Evolutionary conservation across 208 protist genomes (phyloP), one percentile per base, ranked within the genome.

Genomic region (Leishmania mexicana): DNA sequence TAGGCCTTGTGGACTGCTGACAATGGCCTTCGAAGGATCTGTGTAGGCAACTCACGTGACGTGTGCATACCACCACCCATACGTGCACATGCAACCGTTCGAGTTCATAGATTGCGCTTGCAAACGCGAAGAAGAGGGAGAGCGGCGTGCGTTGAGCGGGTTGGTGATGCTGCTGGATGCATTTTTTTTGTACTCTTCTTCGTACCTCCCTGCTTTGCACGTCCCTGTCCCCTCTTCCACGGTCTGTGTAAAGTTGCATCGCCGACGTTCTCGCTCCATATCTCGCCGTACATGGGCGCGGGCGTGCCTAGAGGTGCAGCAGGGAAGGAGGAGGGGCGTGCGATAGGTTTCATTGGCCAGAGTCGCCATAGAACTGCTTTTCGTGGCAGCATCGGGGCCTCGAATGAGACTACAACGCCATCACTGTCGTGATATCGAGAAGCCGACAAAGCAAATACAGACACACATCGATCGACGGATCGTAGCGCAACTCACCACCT

Each of bases 1-100:
- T 28, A 51, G 11, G 0, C 1, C 31, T 6, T 80, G 81, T 62
- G 89, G 91, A 4, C 67, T 38, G 19, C 84, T 95, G 10, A 83
- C 53, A 17, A 11, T 76, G 42, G 24, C 5, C 15, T 73, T 73
- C 8, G 21, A 73, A 51, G 42, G 40, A 31, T 24, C 68, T 1
- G 42, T 31, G 38, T 73, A 73, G 68, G 24, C 24, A 6, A 8
- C 6, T 5, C 2, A 45, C 3, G 24, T 31, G 15, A 2, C 10
- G 42, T 51, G 3, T 47, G 15, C 24, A 5, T 15, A 53, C 3
- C 4, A 62, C 57, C n/a, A 42, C 21, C 0, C 3, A 10, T 53
- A 13, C 6, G 8, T 6, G 0, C 6, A 51, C 24, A 6, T 11
- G 21, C 3, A 21, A 73, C 24, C 68, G 10, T 24, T 51, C 10